These are phyloP conservation scores for Ogataea neopini DNA, from an alignment of 805 yeast species.

Conservation along the genomic window DNA sequence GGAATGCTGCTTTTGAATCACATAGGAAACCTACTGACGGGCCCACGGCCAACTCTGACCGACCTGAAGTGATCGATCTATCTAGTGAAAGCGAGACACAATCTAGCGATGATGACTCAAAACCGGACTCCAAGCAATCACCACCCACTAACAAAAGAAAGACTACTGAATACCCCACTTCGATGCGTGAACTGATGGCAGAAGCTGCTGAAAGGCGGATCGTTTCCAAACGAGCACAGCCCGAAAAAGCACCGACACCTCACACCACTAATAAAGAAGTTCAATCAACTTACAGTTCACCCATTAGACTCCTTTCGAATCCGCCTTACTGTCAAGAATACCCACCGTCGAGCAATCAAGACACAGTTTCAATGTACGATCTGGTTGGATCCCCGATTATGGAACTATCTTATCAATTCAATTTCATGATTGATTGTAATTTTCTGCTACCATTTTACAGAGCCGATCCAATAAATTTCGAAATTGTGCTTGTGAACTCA, in stretches of 20 bases:
- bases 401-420: slow-evolving; percentile 34
- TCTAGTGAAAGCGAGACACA: slow-evolving; percentile 10
- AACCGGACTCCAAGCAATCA: background rate
- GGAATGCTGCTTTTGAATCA: no score
- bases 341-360: slow-evolving; percentile 25
- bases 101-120: background rate
- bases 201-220: slow-evolving; percentile 27
- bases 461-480: slow-evolving; percentile 24
- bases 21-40: no score
- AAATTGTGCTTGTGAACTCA: slow-evolving; percentile 33
- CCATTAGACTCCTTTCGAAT: slow-evolving; percentile 29
- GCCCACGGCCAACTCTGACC: no score
- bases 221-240: slow-evolving; percentile 1
- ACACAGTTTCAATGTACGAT: slow-evolving; percentile 30
- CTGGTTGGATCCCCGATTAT: slow-evolving; percentile 28
- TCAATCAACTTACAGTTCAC: slow-evolving; percentile 20
- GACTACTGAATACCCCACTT: background rate
- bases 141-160: background rate
- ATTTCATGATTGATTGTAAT: slow-evolving; percentile 33
- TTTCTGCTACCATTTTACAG: slow-evolving; percentile 27
- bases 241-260: background rate
- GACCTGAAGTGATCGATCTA: slow-evolving; percentile 14
- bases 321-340: slow-evolving; percentile 24
- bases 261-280: background rate
- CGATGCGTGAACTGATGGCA: slow-evolving; percentile 23